phyloP scores from a whole-genome alignment of 2,329 filamentous ascomycete species.

The Aspergillus tanneri region DNA sequence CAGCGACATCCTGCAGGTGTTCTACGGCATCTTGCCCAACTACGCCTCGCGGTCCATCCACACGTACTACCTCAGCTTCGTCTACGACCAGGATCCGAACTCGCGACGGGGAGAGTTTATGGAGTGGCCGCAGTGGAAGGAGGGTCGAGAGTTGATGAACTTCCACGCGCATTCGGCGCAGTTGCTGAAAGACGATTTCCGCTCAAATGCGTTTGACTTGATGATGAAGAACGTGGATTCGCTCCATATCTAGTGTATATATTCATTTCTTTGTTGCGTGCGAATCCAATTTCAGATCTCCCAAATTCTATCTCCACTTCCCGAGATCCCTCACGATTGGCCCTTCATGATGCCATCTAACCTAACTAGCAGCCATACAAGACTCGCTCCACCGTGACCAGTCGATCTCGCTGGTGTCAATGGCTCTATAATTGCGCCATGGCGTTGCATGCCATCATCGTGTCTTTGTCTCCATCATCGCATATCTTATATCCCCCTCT shows the following conservation, averaged over 20 bases:
- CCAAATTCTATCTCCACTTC: too few species aligned
- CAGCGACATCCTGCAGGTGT: conserved; percentile 67
- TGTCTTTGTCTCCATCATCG: too few species aligned
- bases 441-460: too few species aligned
- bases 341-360: too few species aligned
- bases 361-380: too few species aligned
- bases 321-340: too few species aligned
- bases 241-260: conserved; percentile 24
- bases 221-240: conserved; percentile 29
- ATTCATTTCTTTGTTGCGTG: too few species aligned
- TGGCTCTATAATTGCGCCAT: too few species aligned
- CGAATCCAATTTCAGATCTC: too few species aligned
- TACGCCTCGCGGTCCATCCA: conserved; percentile 61
- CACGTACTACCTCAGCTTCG: conserved; percentile 70
- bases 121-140: conserved; percentile 58
- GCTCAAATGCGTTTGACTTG: conserved; percentile 46
- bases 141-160: conserved; percentile 52
- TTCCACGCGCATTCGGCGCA: conserved; percentile 42
- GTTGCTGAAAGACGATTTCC: conserved; percentile 52
- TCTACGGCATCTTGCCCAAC: conserved; percentile 63
- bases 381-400: too few species aligned
- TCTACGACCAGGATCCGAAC: conserved; percentile 71
- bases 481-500: background rate
- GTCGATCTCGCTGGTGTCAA: too few species aligned
- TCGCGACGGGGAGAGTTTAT: conserved; percentile 43